Evolutionary conservation across 805 yeast genomes (phyloP), one percentile per base, ranked within the genome.

Genomic region (Kuraishia cidri): DNA sequence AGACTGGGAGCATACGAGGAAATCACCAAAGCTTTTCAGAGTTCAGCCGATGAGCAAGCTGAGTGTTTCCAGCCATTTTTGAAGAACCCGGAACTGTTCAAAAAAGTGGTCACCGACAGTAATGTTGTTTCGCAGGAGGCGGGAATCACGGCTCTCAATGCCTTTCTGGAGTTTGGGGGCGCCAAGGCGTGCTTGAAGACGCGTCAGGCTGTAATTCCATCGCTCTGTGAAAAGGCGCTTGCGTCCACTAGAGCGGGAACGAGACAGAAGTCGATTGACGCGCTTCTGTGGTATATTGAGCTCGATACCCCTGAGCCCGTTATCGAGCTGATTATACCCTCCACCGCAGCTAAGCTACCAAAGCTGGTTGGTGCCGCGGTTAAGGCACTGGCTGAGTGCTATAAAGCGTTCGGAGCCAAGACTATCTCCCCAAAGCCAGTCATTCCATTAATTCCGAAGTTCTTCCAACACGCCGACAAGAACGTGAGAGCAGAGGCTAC

Each of bases 51-150:
- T 39, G 77, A 70, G 36, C 51, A 63, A n/a, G 85, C 75, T 41
- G 65, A 57, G 2, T 65, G 76, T 30, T 77, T 81, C 45, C 54
- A 54, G 15, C 60, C 60, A 3, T 74, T 69, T 47, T 49, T 73
- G 38, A 47, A 55, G 12, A 68, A 64, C 35, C 79, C 86, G 0
- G 78, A 72, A 7, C 33, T 68, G 3, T 61, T 78, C 45, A 75
- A 71, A 42, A 63, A 64, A 42, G 66, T 79, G 26, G 77, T 82
- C 6, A 64, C 72, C 3, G 98, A 92, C 50, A 53, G 79, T 21
- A 92, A 92, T 50, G 96, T 87, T 13, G 92, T 81, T 12, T 95
- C 97, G 0, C 95, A 87, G 42, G 97, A 92, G 47, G 61, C 79
- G 2, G 97, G 85, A 4, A 60, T 86, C 14, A 51, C 58, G 3